Evolutionary conservation across 805 yeast genomes (phyloP), one percentile per base, ranked within the genome.

Genomic region (Saccharomyces eubayanus): DNA sequence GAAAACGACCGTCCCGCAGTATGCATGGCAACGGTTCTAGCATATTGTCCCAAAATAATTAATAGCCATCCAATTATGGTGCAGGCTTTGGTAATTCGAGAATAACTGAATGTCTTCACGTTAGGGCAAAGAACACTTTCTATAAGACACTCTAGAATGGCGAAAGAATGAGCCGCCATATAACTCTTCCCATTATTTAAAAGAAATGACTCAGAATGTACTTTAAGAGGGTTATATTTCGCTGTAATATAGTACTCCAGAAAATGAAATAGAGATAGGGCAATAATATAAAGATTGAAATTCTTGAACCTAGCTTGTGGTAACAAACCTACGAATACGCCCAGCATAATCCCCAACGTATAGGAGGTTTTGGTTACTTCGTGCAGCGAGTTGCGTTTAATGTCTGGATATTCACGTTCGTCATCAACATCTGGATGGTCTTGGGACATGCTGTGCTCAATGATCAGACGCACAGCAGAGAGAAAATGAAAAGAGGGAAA

Each of bases 1-100:
- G 89, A 85, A 71, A 94, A 94, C 2, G 95, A 88, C 51, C 79
- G 77, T 1, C 90, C 88, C 0, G 97, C 97, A 0, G 91, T 85
- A 55, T 79, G 76, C 99, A 94, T 94, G 0, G 97, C 92, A 36
- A 75, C 51, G 0, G 92, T 77, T 51, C 99, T 77, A 3, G 81
- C 63, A 0, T 62, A 20, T 64, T 94, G 99, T 1, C 97, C 97
- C 1, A 68, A 41, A 0, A 81, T 27, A 0, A 81, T 62, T 1
- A 84, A 28, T 0, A 59, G 12, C 2, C 59, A 28, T 0, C 96
- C 97, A 0, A 74, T 0, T 0, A 50, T 2, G 50, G 74, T 62
- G 43, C 73, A 40, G 0, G 49, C 12, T 2, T 51, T 14, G 11
- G 57, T 46, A 4, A 46, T 11, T 5, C 31, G 36, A 8, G 57